A percentile compares a stretch with the other conserved stretches of the same genome.
These are phyloP conservation scores for Noccaea bulbosa DNA, from an alignment of 345 rosid genomes.

Conservation along the genomic window DNA sequence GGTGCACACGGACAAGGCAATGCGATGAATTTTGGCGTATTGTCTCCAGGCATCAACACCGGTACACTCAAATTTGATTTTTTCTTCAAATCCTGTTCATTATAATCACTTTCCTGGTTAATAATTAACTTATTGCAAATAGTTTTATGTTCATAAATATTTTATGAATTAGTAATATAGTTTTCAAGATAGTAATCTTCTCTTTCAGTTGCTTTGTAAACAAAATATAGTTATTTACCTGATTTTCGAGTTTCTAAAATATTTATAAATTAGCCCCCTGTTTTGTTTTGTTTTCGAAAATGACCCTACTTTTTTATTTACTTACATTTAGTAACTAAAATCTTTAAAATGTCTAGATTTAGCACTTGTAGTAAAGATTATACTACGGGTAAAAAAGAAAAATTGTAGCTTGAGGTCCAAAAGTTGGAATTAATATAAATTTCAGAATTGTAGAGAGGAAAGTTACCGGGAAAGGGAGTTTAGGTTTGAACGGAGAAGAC, in stretches of 20 bases:
- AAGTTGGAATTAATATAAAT: neutral
- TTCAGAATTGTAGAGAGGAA: neutral
- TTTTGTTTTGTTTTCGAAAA: neutral
- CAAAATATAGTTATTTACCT: neutral
- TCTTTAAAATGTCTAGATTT: neutral
- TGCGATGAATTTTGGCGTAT: conserved; percentile 85
- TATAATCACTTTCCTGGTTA: neutral
- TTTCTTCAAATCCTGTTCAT: conserved; percentile 59
- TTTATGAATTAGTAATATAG: neutral
- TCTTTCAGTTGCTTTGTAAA: neutral
- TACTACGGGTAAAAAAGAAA: no score
- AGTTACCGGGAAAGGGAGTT: conserved; percentile 50
- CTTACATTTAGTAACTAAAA: neutral
- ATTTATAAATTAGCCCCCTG: neutral
- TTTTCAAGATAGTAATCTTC: neutral
- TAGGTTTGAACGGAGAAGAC: conserved; percentile 59
- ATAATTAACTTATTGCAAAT: neutral
- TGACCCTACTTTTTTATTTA: neutral
- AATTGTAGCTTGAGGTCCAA: neutral
- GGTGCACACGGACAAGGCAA: conserved; percentile 91
- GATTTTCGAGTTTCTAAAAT: neutral
- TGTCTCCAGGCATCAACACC: conserved; percentile 92
- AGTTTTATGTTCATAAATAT: neutral
- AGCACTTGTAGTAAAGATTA: neutral
- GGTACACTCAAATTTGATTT: conserved; percentile 62